Evolutionary conservation across 371 early-diverging fungal species (phyloP).

Genomic region (Parasitella parasitica): DNA sequence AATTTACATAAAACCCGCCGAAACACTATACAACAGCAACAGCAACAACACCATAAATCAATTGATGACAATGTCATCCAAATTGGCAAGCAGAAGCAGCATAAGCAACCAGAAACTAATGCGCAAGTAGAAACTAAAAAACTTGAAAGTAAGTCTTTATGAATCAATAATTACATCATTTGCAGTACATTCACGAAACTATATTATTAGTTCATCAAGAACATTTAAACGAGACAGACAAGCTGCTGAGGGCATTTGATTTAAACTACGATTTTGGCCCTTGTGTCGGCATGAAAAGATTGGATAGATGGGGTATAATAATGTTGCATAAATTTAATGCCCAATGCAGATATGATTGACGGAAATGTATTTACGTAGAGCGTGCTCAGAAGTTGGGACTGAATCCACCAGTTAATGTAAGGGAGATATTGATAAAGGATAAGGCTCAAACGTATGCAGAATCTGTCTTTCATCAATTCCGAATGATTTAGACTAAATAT

Average conservation of each 20-base stretch:
- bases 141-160: not conserved
- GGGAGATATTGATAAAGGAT: not conserved
- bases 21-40: not conserved
- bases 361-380: not conserved
- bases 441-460: not conserved
- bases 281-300: conserved; percentile 20
- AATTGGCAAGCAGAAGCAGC: not conserved
- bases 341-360: not conserved
- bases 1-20: conserved; percentile 4
- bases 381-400: conserved; percentile 1
- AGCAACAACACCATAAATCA: not conserved
- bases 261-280: conserved; percentile 16
- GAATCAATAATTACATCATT: not conserved
- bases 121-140: not conserved
- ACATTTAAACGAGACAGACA: conserved; percentile 4
- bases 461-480: conserved; percentile 9
- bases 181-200: not conserved
- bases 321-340: not conserved
- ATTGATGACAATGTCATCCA: not conserved
- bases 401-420: conserved; percentile 1
- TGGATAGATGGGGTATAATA: conserved; percentile 12
- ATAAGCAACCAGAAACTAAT: not conserved
- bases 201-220: conserved; percentile 13
- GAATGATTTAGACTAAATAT: not conserved
- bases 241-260: conserved; percentile 10